Conservation (phyloP, 441 rosid genomes). For the Erodium moschatum region DNA sequence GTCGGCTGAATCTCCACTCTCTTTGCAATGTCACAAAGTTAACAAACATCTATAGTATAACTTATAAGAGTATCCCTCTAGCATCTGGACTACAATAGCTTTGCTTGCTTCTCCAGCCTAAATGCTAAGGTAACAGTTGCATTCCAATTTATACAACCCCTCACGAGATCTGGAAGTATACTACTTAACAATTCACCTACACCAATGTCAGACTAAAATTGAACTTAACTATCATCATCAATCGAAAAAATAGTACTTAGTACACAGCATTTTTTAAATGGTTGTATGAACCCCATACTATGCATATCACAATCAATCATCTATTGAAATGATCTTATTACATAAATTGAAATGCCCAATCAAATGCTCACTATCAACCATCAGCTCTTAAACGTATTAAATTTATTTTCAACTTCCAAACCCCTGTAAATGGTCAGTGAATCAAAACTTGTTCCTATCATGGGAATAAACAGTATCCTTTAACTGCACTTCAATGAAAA, state of each 20-base stretch:
- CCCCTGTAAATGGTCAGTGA: too few relatives aligned
- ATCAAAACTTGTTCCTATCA: too few relatives aligned
- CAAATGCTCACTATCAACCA: not conserved
- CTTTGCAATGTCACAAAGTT: not conserved
- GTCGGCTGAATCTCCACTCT: not conserved
- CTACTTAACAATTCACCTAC: not conserved
- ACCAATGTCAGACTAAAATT: not conserved
- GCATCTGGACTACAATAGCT: conserved; percentile 1
- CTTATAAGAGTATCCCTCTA: not conserved
- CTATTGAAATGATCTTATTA: not conserved
- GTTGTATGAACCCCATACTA: not conserved
- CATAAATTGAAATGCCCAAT: not conserved
- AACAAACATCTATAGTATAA: not conserved
- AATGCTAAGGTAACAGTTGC: not conserved
- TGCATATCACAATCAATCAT: too few relatives aligned
- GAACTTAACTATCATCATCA: not conserved
- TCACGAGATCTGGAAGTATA: not conserved
- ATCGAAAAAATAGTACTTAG: not conserved
- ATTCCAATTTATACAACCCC: not conserved
- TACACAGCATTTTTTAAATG: not conserved
- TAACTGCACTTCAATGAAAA: not conserved
- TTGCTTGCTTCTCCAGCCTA: not conserved
- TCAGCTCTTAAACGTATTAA: too few relatives aligned
- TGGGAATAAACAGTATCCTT: too few relatives aligned
- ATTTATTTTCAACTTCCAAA: too few relatives aligned